Evolutionary conservation across 371 early-diverging fungal genomes (phyloP).

Genomic region (Circinella umbellata): DNA sequence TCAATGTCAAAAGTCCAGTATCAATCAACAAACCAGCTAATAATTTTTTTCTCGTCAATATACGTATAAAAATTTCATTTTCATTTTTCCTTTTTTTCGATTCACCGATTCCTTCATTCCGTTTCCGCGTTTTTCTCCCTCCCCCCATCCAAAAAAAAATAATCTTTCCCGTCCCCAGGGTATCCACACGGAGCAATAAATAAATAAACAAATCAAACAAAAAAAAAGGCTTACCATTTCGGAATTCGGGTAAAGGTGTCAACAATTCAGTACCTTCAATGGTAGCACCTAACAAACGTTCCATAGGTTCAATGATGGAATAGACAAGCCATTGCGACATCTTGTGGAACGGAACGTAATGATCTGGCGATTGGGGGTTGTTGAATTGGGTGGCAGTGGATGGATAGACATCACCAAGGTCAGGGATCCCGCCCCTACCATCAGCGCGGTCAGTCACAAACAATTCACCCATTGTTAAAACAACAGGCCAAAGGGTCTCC

Average conservation of each 20-base stretch:
- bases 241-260: slow-evolving; percentile 91
- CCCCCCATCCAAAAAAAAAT: no score
- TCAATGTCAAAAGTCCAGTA: slow-evolving; percentile 45
- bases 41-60: neutral
- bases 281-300: slow-evolving; percentile 60
- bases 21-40: slow-evolving; percentile 52
- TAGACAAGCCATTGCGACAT: slow-evolving; percentile 95
- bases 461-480: slow-evolving; percentile 59
- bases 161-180: no score
- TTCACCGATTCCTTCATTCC: no score
- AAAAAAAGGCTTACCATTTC: slow-evolving; percentile 71
- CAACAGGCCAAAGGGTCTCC: slow-evolving; percentile 80
- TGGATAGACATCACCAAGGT: slow-evolving; percentile 90
- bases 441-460: slow-evolving; percentile 62
- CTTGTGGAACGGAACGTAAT: slow-evolving; percentile 84
- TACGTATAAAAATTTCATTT: no score
- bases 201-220: neutral
- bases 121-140: no score
- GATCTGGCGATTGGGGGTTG: slow-evolving; percentile 28
- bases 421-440: slow-evolving; percentile 59
- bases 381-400: slow-evolving; percentile 45
- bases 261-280: slow-evolving; percentile 73
- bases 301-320: slow-evolving; percentile 87
- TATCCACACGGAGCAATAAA: no score
- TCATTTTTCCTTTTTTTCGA: neutral